Percentiles rank a stretch among this genome's conserved stretches.
These are phyloP conservation scores for Amoeboaphelidium protococcarum DNA, from an alignment of 371 early-diverging fungal genomes.

Conservation along the genomic window DNA sequence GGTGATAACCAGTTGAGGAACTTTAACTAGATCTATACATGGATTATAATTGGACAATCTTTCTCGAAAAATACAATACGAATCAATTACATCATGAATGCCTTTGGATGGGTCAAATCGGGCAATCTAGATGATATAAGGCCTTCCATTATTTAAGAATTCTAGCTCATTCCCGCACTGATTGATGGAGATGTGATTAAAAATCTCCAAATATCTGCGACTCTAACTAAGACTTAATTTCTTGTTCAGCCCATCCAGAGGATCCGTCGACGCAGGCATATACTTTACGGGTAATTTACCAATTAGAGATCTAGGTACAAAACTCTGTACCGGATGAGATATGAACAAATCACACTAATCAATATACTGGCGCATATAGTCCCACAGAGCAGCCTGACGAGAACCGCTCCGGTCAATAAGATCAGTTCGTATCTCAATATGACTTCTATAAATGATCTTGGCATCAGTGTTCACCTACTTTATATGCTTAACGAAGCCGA, in stretches of 20 bases:
- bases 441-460: slow-evolving; percentile 53
- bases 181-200: slow-evolving; percentile 44
- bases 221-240: slow-evolving; percentile 9
- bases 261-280: slow-evolving; percentile 47
- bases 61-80: slow-evolving; percentile 31
- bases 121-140: slow-evolving; percentile 60
- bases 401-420: slow-evolving; percentile 18
- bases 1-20: slow-evolving; percentile 45
- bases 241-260: slow-evolving; percentile 34
- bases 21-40: slow-evolving; percentile 13
- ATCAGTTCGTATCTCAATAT: slow-evolving; percentile 46
- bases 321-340: slow-evolving; percentile 42
- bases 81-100: slow-evolving; percentile 44
- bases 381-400: slow-evolving; percentile 12
- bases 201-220: slow-evolving; percentile 28
- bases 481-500: slow-evolving; percentile 45
- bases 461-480: slow-evolving; percentile 29
- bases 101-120: slow-evolving; percentile 80
- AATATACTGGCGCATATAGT: slow-evolving; percentile 42
- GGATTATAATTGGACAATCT: slow-evolving; percentile 16
- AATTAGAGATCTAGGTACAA: slow-evolving; percentile 31
- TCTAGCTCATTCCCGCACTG: slow-evolving; percentile 31
- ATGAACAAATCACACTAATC: slow-evolving; percentile 42
- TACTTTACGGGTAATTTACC: slow-evolving; percentile 29
- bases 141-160: slow-evolving; percentile 24